phyloP scores from a whole-genome alignment of 2,329 filamentous ascomycete species.

The Phialophora verrucosa region DNA sequence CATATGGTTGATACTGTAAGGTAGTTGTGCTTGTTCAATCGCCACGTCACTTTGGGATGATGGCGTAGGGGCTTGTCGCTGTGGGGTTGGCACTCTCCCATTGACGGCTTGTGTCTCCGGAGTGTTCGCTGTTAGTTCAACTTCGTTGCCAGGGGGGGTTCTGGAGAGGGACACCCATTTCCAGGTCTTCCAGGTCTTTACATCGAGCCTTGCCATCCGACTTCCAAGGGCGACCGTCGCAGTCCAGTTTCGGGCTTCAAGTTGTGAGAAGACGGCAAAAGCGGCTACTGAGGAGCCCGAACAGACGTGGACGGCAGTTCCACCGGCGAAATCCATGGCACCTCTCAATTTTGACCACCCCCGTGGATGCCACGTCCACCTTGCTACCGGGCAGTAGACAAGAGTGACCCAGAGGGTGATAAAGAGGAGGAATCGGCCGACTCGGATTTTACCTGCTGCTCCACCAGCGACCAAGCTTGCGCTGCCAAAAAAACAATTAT shows the following conservation, averaged over 20 bases:
- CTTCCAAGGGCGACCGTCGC: neutral
- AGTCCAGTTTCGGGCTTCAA: conserved; percentile 6
- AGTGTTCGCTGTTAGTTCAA: neutral
- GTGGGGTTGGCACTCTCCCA: neutral
- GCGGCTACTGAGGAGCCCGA: conserved; percentile 18
- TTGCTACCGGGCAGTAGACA: conserved; percentile 18
- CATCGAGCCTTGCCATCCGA: neutral
- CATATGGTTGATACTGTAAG: conserved; percentile 22
- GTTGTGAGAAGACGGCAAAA: conserved; percentile 6
- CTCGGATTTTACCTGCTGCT: conserved; percentile 14
- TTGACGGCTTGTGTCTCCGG: neutral
- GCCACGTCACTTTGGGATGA: neutral
- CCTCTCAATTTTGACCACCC: conserved; percentile 17
- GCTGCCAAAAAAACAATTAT: conserved; percentile 1
- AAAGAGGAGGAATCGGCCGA: conserved; percentile 15
- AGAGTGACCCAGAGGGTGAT: conserved; percentile 18
- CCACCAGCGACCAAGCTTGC: conserved; percentile 18
- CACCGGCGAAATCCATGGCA: conserved; percentile 22
- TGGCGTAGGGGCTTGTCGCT: neutral
- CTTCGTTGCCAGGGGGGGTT: neutral
- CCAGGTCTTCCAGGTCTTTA: conserved; percentile 19
- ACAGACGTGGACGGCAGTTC: conserved; percentile 20
- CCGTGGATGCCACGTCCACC: conserved; percentile 14
- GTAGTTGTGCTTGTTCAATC: neutral
- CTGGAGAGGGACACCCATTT: conserved; percentile 6